These are phyloP conservation scores for Wilcoxina mikolae DNA, from an alignment of 495 filamentous ascomycete species.

Conservation along the genomic window DNA sequence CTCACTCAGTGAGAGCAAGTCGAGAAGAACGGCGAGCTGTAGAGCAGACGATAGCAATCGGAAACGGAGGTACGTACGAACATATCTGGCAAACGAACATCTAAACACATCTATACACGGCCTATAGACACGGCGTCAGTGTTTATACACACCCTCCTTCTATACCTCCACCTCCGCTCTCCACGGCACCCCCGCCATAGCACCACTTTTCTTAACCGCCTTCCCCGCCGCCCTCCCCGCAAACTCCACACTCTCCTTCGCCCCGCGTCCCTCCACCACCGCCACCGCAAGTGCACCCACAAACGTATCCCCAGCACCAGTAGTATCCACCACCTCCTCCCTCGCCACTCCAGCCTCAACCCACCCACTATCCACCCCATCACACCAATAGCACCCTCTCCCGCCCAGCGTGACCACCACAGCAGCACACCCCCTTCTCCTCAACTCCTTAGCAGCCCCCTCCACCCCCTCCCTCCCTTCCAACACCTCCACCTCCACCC, in stretches of 20 bases:
- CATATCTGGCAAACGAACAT: too few relatives aligned
- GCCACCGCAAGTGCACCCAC: slow-evolving; percentile 73
- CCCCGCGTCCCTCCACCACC: slow-evolving; percentile 37
- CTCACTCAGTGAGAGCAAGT: too few relatives aligned
- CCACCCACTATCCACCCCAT: slow-evolving; percentile 32
- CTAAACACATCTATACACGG: too few relatives aligned
- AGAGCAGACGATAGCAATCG: too few relatives aligned
- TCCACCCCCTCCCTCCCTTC: slow-evolving; percentile 33
- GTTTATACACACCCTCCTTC: too few relatives aligned
- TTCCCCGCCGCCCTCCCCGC: slow-evolving; percentile 61
- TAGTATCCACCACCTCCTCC: slow-evolving; percentile 72
- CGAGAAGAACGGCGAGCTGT: too few relatives aligned
- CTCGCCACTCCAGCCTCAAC: slow-evolving; percentile 37
- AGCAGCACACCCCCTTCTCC: slow-evolving; percentile 52
- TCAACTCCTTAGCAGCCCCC: slow-evolving; percentile 42
- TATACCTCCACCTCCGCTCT: slow-evolving; percentile 53
- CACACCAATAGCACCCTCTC: slow-evolving; percentile 51
- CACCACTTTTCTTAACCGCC: slow-evolving; percentile 62
- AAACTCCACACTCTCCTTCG: slow-evolving; percentile 44
- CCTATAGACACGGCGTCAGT: slow-evolving; percentile 69
- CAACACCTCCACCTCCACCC: slow-evolving; percentile 35
- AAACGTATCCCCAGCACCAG: slow-evolving; percentile 88
- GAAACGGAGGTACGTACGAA: too few relatives aligned
- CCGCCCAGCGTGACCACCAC: slow-evolving; percentile 72
- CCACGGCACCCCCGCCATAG: slow-evolving; percentile 84